Base-by-base conservation (phyloP, 768 basidiomycete genomes). In the Termitomyces sp. region DNA sequence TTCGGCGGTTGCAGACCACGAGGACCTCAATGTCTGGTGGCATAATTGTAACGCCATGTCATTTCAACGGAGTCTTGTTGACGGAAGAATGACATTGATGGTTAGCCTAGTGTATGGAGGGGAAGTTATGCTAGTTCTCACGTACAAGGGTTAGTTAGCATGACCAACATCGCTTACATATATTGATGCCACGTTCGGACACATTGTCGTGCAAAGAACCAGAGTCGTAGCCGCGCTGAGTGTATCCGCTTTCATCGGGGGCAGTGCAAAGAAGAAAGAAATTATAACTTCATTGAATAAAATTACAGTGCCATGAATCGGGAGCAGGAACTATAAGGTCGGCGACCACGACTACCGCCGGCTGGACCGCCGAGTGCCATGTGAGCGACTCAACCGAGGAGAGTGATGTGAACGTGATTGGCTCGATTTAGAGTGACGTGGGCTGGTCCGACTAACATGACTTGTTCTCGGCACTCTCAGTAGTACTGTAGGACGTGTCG, bases 401-500 rank as follows among this genome's bases (percentile, higher is more conserved):
- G 48, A 40, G 35, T 51, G 50, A 45, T 52, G 44, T 38, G 46
- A 49, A 12, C 32, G 45, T 12, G 46, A 48, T 42, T 38, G 52
- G 15, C 32, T 37, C 24, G 46, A 45, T 41, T 57, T 45, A 8
- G 49, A 41, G 8, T 37, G n/a, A 21, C 43, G 53, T 37, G 17
- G 35, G 8, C 17, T 19, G 28, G 30, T 10, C 30, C 55, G 56
- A 52, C 22, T n/a, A 22, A 22, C 17, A 49, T 58, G 51, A 32
- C 52, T 56, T 38, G 51, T 47, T 44, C 57, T 62, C 28, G 56
- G 52, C 24, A 19, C 2, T 7, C 57, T 62, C 28, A 54, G 52
- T 30, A 19, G 1, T 7, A 19, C 30, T 14, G 30, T 14, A 19
- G 60, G 56, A 24, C 46, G 58, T 34, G 52, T 47, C 22, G 53